Base-by-base conservation (phyloP, 768 basidiomycete genomes). In the Auriculariales sp. region DNA sequence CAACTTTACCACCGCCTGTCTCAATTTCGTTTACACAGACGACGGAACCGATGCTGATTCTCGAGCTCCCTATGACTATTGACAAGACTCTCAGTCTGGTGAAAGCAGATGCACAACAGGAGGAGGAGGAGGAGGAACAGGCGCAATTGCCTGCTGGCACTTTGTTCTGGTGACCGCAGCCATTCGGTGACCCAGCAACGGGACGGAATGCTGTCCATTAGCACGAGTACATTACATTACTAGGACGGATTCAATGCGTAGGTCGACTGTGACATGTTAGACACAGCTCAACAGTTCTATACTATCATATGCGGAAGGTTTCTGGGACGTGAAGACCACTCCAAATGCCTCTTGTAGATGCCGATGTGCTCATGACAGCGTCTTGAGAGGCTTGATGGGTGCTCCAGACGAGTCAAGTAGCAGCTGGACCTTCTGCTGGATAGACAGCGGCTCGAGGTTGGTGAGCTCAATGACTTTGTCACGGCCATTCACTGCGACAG, bases 391-490 rank as follows among this genome's bases (percentile, higher is more conserved):
- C 61, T 79, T 80, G 51, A 93, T 90, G 65, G 88, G 86, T 39
- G 81, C 77, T 22, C 91, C 91, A 4, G 87, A 90, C 29, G 90
- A 78, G 63, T 90, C 88, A 46, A 94, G 77, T 33, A 93, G 69
- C 27, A 94, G 76, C 55, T 84, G 71, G 49, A 90, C 75, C 66
- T 93, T 94, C 61, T 77, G 70, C 55, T 78, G 71, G 58, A 94
- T 79, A 22, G 75, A 79, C 44, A 72, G 79, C 52, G 81, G 79
- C 58, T 88, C 77, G 53, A 89, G 75, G 30, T 73, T 73, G 53
- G 85, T 82, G 39, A 93, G 71, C 46, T 83, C 75, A 45, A 94
- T 74, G 61, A 90, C 89, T 68, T 94, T 94, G 66, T 90, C 86
- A 49, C 86, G 75, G 63, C 79, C 75, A 64, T 91, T 93, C 57